phyloP scores from a whole-genome alignment of 2,329 filamentous ascomycete genomes.

The Paramyrothecium roridum region DNA sequence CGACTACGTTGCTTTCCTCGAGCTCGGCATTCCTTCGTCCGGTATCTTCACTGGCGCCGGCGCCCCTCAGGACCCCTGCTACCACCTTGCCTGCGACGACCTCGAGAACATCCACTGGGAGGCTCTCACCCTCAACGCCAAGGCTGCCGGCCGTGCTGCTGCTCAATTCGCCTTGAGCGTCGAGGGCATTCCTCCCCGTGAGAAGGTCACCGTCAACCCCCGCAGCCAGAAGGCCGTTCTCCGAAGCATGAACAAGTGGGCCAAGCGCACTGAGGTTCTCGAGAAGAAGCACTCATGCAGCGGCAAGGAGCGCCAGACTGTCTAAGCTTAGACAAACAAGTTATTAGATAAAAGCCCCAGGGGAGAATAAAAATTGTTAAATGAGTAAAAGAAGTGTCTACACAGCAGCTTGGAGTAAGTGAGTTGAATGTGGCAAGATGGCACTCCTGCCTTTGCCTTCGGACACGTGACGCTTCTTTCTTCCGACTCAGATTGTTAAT shows the following conservation, averaged over 20 bases:
- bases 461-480: no score
- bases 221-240: conserved; percentile 18
- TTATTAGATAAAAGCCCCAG: background rate
- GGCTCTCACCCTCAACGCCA: conserved; percentile 33
- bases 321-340: background rate
- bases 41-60: conserved; percentile 38
- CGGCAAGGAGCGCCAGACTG: conserved; percentile 16
- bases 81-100: conserved; percentile 37
- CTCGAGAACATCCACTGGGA: conserved; percentile 38
- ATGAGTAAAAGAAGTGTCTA: no score
- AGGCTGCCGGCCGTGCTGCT: conserved; percentile 47
- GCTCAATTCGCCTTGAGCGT: conserved; percentile 37
- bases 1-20: conserved; percentile 38
- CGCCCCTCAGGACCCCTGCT: conserved; percentile 28
- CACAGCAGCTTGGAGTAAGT: no score
- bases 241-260: conserved; percentile 19
- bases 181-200: conserved; percentile 28
- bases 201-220: conserved; percentile 22
- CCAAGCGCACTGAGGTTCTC: conserved; percentile 16
- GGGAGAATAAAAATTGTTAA: background rate
- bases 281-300: conserved; percentile 25
- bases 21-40: conserved; percentile 34
- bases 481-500: no score
- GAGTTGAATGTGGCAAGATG: no score
- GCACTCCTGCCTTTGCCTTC: no score